A percentile compares a stretch with the other conserved stretches of the same genome.
phyloP scores from a whole-genome alignment of 371 early-diverging fungal species.

The Apophysomyces variabilis region DNA sequence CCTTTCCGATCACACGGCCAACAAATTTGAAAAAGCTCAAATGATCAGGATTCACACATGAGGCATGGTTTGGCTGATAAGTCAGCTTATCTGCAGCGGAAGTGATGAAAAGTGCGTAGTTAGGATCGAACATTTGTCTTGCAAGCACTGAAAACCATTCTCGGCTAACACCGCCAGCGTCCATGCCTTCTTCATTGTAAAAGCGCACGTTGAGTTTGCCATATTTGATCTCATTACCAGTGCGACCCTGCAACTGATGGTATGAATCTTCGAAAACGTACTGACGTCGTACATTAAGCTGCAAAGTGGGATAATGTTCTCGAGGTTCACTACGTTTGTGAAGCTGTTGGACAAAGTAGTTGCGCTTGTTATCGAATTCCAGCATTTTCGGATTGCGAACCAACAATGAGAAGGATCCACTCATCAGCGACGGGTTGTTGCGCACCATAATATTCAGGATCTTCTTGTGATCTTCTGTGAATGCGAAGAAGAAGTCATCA shows the following conservation, averaged over 20 bases:
- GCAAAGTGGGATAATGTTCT: slow-evolving; percentile 73
- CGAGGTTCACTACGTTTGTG: slow-evolving; percentile 77
- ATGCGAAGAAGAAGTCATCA: slow-evolving; percentile 82
- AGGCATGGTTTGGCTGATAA: slow-evolving; percentile 96
- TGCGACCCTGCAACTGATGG: slow-evolving; percentile 89
- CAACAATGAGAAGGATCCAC: slow-evolving; percentile 95
- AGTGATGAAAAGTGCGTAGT: slow-evolving; percentile 97
- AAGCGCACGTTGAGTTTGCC: slow-evolving; percentile 95
- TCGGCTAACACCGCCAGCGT: slow-evolving; percentile 98
- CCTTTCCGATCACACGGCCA: slow-evolving; percentile 98
- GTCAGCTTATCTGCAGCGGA: slow-evolving; percentile 96
- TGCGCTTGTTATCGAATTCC: slow-evolving; percentile 98
- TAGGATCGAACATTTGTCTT: slow-evolving; percentile 98
- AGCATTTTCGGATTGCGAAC: slow-evolving; percentile 96
- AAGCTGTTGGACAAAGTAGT: slow-evolving; percentile 94
- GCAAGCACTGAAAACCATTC: slow-evolving; percentile 99
- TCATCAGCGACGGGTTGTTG: slow-evolving; percentile 94
- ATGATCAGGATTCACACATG: slow-evolving; percentile 96
- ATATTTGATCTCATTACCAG: slow-evolving; percentile 92
- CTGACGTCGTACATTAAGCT: slow-evolving; percentile 91
- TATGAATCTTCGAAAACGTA: slow-evolving; percentile 97
- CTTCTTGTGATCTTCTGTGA: slow-evolving; percentile 96
- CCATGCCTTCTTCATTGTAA: slow-evolving; percentile 97
- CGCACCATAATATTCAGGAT: slow-evolving; percentile 96
- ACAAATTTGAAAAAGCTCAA: slow-evolving; percentile 98